Base-by-base conservation (phyloP, 2,329 filamentous ascomycete species). In the Lecanoromycetidae sp. region DNA sequence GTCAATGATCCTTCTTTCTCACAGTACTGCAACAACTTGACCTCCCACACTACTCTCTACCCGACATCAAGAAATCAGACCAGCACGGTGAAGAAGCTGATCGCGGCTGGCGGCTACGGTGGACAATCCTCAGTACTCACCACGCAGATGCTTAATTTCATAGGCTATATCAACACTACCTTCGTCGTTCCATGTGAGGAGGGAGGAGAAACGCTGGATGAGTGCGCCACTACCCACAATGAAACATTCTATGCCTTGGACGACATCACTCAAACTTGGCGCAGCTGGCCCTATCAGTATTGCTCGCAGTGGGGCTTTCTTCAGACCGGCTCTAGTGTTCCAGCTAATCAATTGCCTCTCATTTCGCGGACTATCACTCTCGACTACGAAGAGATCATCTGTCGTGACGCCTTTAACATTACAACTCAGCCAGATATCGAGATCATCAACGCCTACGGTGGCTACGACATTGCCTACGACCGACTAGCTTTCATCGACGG, bases 401-500 rank as follows among this genome's bases (percentile, higher is more conserved):
- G 86, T 66, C 69, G 70, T 1, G 67, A 75, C 6, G 75, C 76
- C 0, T 93, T 87, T 70, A 81, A 82, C 64, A 78, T 88, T 58
- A 77, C 74, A 0, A 62, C 66, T 0, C 75, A 74, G 0, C 74
- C 86, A 0, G 69, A 87, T 43, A 65, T 81, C 0, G 71, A 77
- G 1, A 68, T 69, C 1, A 78, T 91, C 62, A 91, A 93, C 69
- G 79, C 81, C 58, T 81, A 83, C 53, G 87, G 87, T 34, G 83
- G 79, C 10, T 84, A 79, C 62, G 66, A 75, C 60, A 80, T 91
- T 56, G 74, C 75, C 37, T 87, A 86, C 59, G 75, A 80, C 1
- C 80, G 86, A 1, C 74, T 94, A 0, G 87, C 87, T 2, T 74
- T 84, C 39, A 69, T 94, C 32, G 85, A 87, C 52, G 86, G 86